These are phyloP conservation scores for Prinsepia uniflora DNA, from an alignment of 306 rosid species.

Conservation along the genomic window DNA sequence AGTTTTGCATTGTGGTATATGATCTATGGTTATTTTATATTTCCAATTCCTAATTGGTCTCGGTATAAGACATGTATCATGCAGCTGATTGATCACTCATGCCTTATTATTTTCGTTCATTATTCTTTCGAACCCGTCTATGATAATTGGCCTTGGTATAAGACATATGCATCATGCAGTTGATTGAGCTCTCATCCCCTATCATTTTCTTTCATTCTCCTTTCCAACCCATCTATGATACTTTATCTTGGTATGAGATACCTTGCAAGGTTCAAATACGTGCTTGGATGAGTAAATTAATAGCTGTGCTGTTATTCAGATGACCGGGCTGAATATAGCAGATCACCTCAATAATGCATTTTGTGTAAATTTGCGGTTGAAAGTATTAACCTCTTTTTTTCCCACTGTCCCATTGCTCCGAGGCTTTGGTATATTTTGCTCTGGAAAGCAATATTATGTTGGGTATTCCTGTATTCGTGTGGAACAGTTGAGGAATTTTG, in stretches of 20 bases:
- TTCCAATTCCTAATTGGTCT: slow-evolving; percentile 4
- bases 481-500: not conserved
- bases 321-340: not conserved
- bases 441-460: not conserved
- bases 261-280: not conserved
- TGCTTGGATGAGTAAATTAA: not conserved
- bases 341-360: not conserved
- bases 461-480: too few species aligned
- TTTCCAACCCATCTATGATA: not conserved
- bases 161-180: not conserved
- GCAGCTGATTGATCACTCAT: not conserved
- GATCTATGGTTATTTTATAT: not conserved
- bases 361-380: not conserved
- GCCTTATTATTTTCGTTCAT: not conserved
- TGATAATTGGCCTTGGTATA: not conserved
- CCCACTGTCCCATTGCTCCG: not conserved
- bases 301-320: not conserved
- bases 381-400: not conserved
- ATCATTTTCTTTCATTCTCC: not conserved
- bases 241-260: not conserved
- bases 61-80: not conserved
- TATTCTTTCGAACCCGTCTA: not conserved
- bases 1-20: not conserved
- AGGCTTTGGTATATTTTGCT: not conserved
- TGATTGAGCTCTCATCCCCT: not conserved